Evolutionary conservation across 495 filamentous ascomycete genomes (phyloP).

Genomic region (Chaetomium fimeti): DNA sequence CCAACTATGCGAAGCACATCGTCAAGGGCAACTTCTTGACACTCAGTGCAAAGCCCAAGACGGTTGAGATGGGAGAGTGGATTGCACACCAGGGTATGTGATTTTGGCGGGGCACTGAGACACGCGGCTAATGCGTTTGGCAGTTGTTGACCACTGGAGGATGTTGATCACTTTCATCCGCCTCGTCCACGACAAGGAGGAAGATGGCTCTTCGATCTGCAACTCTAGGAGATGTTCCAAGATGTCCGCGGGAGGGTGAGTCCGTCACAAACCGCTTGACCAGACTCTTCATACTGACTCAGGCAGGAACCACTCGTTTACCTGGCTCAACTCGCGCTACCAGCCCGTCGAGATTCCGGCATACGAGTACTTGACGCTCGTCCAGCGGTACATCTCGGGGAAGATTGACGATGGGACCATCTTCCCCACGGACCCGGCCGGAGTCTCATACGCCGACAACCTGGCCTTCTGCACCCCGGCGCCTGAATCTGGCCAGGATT

Average conservation of each 20-base stretch:
- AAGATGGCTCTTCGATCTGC: constrained; percentile 71
- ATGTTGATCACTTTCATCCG: constrained; percentile 77
- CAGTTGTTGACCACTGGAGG: constrained; percentile 88
- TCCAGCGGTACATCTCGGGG: constrained; percentile 89
- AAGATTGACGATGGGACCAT: constrained; percentile 83
- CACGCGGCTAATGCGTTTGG: constrained; percentile 6
- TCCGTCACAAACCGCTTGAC: constrained; percentile 22
- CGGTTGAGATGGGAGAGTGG: constrained; percentile 91
- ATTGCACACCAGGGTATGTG: constrained; percentile 84
- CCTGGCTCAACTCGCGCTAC: constrained; percentile 72
- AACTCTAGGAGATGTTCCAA: constrained; percentile 78
- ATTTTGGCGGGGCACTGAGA: constrained; percentile 10
- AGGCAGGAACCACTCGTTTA: constrained; percentile 78
- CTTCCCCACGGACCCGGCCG: constrained; percentile 74
- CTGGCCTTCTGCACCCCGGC: constrained; percentile 57
- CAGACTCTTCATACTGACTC: background rate
- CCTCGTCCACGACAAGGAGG: constrained; percentile 76
- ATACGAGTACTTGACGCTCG: constrained; percentile 84
- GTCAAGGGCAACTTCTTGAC: constrained; percentile 97
- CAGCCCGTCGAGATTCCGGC: constrained; percentile 71
- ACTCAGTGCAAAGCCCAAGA: constrained; percentile 85
- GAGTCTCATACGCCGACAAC: constrained; percentile 57
- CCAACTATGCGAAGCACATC: constrained; percentile 78
- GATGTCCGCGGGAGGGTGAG: constrained; percentile 89
- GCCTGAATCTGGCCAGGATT: constrained; percentile 56